Evolutionary conservation across 208 protist species (phyloP).

Genomic region (Wallacemonas sp.): DNA sequence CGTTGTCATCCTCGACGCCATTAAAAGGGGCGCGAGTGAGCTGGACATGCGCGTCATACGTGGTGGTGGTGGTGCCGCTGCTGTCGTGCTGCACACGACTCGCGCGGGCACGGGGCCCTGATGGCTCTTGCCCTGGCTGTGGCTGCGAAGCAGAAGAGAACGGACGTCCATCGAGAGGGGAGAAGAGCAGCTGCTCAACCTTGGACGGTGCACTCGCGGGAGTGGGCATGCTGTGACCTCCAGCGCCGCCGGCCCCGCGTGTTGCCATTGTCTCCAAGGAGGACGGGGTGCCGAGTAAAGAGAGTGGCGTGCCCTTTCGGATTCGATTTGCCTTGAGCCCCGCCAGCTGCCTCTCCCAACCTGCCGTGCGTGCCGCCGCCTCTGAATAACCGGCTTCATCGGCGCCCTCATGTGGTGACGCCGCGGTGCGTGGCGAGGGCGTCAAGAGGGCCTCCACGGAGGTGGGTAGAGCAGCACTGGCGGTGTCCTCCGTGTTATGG

Average conservation of each 20-base stretch:
- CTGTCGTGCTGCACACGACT: background rate
- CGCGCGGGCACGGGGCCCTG: background rate
- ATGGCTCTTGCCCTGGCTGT: background rate
- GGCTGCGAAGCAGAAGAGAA: too few relatives aligned
- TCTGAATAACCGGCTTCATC: too few relatives aligned
- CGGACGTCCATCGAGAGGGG: background rate
- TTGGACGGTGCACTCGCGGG: constrained; percentile 8
- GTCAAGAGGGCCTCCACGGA: background rate
- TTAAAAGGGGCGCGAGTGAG: constrained; percentile 6
- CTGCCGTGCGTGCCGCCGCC: background rate
- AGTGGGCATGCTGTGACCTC: too few relatives aligned
- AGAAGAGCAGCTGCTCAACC: constrained; percentile 5
- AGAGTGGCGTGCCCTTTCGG: constrained; percentile 2
- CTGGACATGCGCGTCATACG: constrained; percentile 7
- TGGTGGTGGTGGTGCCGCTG: too few relatives aligned
- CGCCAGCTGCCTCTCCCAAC: constrained; percentile 4
- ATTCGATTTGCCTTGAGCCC: constrained; percentile 4
- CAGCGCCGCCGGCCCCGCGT: too few relatives aligned
- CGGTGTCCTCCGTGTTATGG: background rate
- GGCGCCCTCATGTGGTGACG: too few relatives aligned
- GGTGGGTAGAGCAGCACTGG: background rate
- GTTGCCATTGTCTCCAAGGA: too few relatives aligned
- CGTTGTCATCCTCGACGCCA: constrained; percentile 12
- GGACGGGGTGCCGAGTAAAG: background rate
- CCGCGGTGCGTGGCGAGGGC: too few relatives aligned